Evolutionary conservation across 352 stramenopile genomes (phyloP).

Genomic region (Albugo candida): DNA sequence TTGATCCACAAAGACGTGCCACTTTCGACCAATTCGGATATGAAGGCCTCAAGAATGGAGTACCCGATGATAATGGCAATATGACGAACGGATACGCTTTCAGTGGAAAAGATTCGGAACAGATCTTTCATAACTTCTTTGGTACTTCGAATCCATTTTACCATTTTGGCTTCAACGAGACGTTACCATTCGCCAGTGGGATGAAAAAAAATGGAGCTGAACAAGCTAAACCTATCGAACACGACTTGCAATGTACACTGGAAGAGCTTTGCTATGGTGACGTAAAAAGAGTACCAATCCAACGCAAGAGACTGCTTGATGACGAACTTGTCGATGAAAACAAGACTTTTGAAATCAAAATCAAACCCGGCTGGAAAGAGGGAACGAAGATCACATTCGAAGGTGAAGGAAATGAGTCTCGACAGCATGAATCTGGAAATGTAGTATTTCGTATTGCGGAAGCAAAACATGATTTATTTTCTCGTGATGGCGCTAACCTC

Average conservation of each 20-base stretch:
- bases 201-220: conserved; percentile 54
- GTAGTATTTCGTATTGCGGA: conserved; percentile 87
- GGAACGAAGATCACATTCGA: conserved; percentile 93
- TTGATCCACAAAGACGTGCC: conserved; percentile 74
- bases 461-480: conserved; percentile 63
- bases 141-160: conserved; percentile 81
- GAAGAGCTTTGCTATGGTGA: conserved; percentile 81
- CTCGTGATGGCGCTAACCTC: conserved; percentile 83
- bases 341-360: conserved; percentile 76
- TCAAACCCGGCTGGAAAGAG: conserved; percentile 89
- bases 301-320: conserved; percentile 56
- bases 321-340: conserved; percentile 54
- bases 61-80: conserved; percentile 55
- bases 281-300: conserved; percentile 78
- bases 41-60: conserved; percentile 82
- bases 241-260: conserved; percentile 61
- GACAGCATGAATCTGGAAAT: conserved; percentile 85
- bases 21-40: conserved; percentile 92
- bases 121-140: conserved; percentile 88
- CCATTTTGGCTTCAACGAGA: conserved; percentile 80
- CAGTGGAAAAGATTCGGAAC: conserved; percentile 75
- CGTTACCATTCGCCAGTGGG: conserved; percentile 58
- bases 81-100: conserved; percentile 76
- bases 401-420: conserved; percentile 76
- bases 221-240: conserved; percentile 51